Evolutionary conservation across 1,284 basidiomycete genomes (phyloP), one percentile per base, ranked within the genome.

Genomic region (Anthracocystis panici-leucophaei): DNA sequence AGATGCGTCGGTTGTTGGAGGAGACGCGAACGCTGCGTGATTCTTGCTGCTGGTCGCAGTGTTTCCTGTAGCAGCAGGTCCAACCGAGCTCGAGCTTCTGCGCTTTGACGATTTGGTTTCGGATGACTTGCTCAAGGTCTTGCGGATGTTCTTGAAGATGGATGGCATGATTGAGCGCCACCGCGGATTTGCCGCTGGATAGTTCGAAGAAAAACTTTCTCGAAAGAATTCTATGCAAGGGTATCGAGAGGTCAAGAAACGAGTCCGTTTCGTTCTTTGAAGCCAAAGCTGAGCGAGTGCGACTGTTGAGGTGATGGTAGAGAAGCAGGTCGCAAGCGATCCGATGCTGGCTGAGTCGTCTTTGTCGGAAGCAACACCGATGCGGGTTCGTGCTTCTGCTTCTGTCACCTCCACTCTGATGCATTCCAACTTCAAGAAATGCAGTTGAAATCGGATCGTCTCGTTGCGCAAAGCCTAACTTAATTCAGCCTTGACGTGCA

Each of bases 101-200:
- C 42, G 52, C 18, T 65, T 57, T n/a, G 42, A 25, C 10, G 57
- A 44, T 14, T 53, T 65, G 45, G 16, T 5, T 23, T 61, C 46
- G 23, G 57, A 61, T 16, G 62, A 48, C 49, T 57, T 60, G 10
- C 53, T 53, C 25, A 70, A 53, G 6, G 67, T 46, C 62, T 65
- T 65, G 52, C 61, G 62, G 10, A 70, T 18, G 8, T 29, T 61
- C 33, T 61, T 70, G 57, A 70, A 70, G n/a, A 70, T 41, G 49
- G 67, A 65, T n/a, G 67, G 67, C 67, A 70, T 70, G 16, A 9
- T 57, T 41, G 29, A 20, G 4, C 29, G 23, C 27, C 14, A 27
- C 59, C 27, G 46, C 25, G 11, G 31, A 12, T 8, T 27, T 20
- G 23, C 48, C 25, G 23, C 48, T 29, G 40, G 23, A 25, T 11